Evolutionary conservation across 192 early-diverging fungal species (phyloP), one percentile per base, ranked within the genome.

Genomic region (Linnemannia zychae): DNA sequence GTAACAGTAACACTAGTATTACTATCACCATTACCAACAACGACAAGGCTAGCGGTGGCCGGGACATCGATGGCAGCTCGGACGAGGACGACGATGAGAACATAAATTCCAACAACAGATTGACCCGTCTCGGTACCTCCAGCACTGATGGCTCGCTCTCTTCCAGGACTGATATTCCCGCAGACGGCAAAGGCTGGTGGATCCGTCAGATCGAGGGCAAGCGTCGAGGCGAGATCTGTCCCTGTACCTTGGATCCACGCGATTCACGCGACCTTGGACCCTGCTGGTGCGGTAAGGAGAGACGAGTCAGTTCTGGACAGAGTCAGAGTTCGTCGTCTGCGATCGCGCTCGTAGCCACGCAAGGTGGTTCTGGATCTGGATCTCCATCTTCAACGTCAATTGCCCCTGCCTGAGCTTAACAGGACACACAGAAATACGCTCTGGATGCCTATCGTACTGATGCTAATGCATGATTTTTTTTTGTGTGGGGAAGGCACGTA

Each of bases 161-260:
- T 17, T 70, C 76, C 11, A 68, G 67, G 50, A 33, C 46, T 0
- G 77, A 77, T 1, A 79, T 84, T 15, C 82, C 82, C 9, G 63
- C 72, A 13, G 76, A 84, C 9, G 72, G 77, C 6, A 84, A 78
- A 47, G 75, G 82, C 7, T 84, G 82, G 82, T 84, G 82, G 82
- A 71, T 84, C 33, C 75, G 75, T 3, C 82, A 84, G 46, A 78
- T 84, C 28, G 82, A 84, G 34, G 82, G 75, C 34, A 84, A 71
- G 44, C 71, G 76, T 6, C 53, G 75, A 5, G 81, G 81, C 0
- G 81, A 82, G 75, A 72, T 82, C 24, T 82, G 81, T 24, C 81
- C 81, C 0, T 82, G 81, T 36, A 77, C 71, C 4, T 11, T 70
- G 28, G 37, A 36, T 7, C 57, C 57, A 31, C 53, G 34, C 24